A percentile compares a stretch with the other conserved stretches of the same genome.
phyloP scores from a whole-genome alignment of 208 protist genomes.

The Trypanosoma grayi region DNA sequence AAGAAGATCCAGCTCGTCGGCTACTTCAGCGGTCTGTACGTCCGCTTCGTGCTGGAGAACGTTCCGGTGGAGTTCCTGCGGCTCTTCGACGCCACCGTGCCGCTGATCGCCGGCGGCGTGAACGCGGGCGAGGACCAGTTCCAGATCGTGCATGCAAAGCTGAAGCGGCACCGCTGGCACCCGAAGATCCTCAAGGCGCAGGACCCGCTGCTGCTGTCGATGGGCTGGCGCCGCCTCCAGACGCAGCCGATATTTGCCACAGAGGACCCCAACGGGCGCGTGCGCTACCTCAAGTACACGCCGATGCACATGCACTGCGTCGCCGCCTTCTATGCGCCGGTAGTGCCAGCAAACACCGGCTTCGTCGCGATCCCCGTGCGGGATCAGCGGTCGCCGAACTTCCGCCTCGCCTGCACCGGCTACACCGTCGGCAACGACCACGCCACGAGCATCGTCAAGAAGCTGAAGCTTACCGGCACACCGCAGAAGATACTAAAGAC shows the following conservation, averaged over 20 bases:
- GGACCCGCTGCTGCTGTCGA: conserved; percentile 98
- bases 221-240: conserved; percentile 99
- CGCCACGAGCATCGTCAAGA: conserved; percentile 97
- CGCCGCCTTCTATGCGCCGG: conserved; percentile 97
- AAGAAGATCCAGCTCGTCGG: conserved; percentile 89
- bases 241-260: conserved; percentile 93
- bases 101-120: conserved; percentile 95
- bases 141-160: conserved; percentile 90
- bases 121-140: conserved; percentile 94
- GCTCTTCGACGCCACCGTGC: conserved; percentile 86
- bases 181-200: conserved; percentile 98
- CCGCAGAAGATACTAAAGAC: conserved; percentile 98
- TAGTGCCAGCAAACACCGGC: conserved; percentile 96
- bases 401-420: conserved; percentile 95
- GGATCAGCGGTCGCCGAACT: conserved; percentile 62
- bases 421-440: conserved; percentile 97
- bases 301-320: conserved; percentile 99
- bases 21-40: conserved; percentile 95
- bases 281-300: conserved; percentile 99
- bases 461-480: conserved; percentile 98
- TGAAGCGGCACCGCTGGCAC: conserved; percentile 99
- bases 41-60: conserved; percentile 93
- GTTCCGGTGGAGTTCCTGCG: conserved; percentile 96
- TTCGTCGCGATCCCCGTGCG: conserved; percentile 92
- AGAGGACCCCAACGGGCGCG: conserved; percentile 95